Evolutionary conservation across 208 protist genomes (phyloP), one percentile per base, ranked within the genome.

Genomic region (Acanthamoeba triangularis): DNA sequence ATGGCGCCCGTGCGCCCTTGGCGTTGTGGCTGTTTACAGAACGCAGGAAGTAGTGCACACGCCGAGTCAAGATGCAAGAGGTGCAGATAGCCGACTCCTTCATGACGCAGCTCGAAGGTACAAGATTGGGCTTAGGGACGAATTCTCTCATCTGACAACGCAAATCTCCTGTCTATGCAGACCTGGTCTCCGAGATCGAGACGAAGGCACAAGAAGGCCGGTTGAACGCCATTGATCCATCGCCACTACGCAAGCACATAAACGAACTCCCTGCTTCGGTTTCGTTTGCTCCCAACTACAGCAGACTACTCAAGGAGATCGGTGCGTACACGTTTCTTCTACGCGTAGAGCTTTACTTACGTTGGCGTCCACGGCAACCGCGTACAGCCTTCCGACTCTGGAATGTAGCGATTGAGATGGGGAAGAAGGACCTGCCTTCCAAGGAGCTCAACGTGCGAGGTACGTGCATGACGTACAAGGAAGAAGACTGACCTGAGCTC

Each of bases 351-450:
- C 59, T 65, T 65, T 65, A 5, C 25, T 28, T 16, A 65, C 20
- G 14, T 69, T 7, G 16, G 16, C 63, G 7, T 3, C 37, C 37
- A 41, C 37, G 37, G 37, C 28, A 28, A 67, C 61, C 61, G 16
- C 28, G 4, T 56, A 35, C 11, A 85, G 84, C 84, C n/a, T 91
- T 91, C 30, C 84, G 84, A 18, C 59, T 91, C 30, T 91, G 84
- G 84, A 91, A 91, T 23, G 84, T 91, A 3, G 84, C 56, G 7
- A 49, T 91, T 6, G 56, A 37, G 28, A 91, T 91, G 56, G 30
- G 11, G 11, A 63, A 69, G 59, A 91, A 91, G 54, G 59, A 91
- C 23, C 18, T 35, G 13, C 25, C 59, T 1, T 47, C 18, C 18
- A n/a, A 63, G 23, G 84, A 91, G 25, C 59, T 91, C 11, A 11